A percentile compares a stretch with the other conserved stretches of the same genome.
These are phyloP conservation scores for Hirsutella minnesotensis DNA, from an alignment of 2,329 filamentous ascomycete species.

Conservation along the genomic window DNA sequence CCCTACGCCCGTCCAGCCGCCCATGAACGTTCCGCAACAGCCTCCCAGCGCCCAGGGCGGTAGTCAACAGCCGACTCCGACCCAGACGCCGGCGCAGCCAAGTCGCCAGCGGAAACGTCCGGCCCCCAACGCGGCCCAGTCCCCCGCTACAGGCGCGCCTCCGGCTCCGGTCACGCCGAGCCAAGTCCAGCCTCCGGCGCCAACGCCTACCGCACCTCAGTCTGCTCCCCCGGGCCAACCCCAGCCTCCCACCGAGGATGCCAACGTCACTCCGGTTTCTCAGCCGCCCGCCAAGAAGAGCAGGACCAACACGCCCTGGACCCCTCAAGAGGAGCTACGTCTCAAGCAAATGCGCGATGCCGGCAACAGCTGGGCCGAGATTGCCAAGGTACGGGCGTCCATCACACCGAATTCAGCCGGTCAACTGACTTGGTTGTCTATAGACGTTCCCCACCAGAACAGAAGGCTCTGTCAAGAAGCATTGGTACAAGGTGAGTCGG, in stretches of 20 bases:
- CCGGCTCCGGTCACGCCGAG: constrained; percentile 20
- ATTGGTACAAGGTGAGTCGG: constrained; percentile 84
- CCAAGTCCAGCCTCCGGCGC: constrained; percentile 18
- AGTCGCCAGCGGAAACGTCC: constrained; percentile 29
- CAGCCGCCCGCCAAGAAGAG: constrained; percentile 73
- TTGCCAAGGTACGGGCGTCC: constrained; percentile 74
- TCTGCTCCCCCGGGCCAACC: constrained; percentile 14
- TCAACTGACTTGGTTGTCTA: neutral
- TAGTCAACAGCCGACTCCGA: constrained; percentile 24
- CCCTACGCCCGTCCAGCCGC: constrained; percentile 25
- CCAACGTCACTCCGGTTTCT: constrained; percentile 14
- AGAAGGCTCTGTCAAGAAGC: constrained; percentile 97
- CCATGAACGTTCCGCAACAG: constrained; percentile 33
- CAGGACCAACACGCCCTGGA: constrained; percentile 98
- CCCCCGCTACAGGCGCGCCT: constrained; percentile 21
- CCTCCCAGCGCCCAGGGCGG: constrained; percentile 15
- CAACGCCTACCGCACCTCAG: constrained; percentile 18
- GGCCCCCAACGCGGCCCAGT: constrained; percentile 24
- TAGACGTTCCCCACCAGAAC: constrained; percentile 87
- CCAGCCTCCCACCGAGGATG: constrained; percentile 18
- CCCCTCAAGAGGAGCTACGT: constrained; percentile 80
- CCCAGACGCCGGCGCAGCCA: constrained; percentile 24
- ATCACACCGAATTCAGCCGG: neutral
- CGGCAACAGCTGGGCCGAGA: constrained; percentile 93
- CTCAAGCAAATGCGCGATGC: constrained; percentile 90